Conservation (phyloP, 148 eudicot genomes). For the Vaccinium corymbosum region DNA sequence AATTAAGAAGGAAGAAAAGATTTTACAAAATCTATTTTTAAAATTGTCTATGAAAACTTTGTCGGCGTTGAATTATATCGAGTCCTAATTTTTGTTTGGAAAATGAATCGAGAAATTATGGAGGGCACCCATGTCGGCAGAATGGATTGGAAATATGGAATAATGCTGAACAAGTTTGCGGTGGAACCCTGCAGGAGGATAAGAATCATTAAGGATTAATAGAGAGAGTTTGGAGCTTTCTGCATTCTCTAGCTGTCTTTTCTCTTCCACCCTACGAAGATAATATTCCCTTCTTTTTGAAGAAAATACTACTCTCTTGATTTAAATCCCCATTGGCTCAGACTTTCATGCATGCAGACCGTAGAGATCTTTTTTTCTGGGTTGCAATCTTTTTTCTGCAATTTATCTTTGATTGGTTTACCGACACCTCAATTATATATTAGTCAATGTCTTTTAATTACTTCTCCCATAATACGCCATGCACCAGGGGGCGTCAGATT, state of each 20-base stretch:
- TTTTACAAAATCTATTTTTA: neutral
- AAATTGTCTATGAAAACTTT: no score
- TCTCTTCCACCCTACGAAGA: neutral
- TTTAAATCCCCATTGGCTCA: neutral
- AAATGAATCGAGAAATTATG: neutral
- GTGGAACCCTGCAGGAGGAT: conserved; percentile 13
- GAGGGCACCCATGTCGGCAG: conserved; percentile 17
- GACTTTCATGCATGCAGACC: conserved; percentile 11
- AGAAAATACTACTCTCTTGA: neutral
- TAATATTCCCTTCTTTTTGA: no score
- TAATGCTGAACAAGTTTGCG: conserved; percentile 6
- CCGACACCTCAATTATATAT: no score
- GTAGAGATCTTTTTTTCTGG: neutral
- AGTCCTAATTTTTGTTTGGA: neutral
- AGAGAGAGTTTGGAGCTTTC: conserved; percentile 11
- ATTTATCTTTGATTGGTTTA: no score
- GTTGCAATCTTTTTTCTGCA: neutral
- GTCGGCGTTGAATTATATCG: no score
- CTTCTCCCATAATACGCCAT: no score
- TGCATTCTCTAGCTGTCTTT: conserved; percentile 15
- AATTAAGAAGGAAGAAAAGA: neutral
- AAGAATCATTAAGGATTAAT: conserved; percentile 2
- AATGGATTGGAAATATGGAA: conserved; percentile 5
- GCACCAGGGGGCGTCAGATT: no score
- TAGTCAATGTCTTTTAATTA: no score